Base-by-base conservation (phyloP, 73 alveolate species). In the Paramecium biaurelia region DNA sequence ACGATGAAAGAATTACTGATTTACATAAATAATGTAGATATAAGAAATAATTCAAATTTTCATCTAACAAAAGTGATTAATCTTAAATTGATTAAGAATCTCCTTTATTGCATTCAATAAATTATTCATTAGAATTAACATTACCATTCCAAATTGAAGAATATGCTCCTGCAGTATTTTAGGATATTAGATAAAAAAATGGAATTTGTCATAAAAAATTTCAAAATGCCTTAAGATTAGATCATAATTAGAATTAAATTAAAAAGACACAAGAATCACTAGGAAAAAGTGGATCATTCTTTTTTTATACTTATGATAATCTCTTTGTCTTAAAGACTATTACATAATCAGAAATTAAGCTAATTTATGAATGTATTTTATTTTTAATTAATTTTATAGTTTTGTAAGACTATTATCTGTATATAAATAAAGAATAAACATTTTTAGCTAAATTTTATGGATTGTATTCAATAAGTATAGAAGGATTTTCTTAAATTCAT, bases 201-300 rank as follows among this genome's bases (percentile, higher is more conserved):
- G 70, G 76, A 6, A 79, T 79, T 14, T 28, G 18, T 9, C n/a
- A 79, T 6, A 30, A 26, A 8, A 0, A 9, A 24, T 47, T 79
- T 43, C 1, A 79, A 6, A 24, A 79, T 37, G 43, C 90, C 5
- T 41, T 79, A 21, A 79, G 90, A 12, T 23, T 79, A 43, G 90
- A 79, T 43, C 6, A 24, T 9, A 79, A 79, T 47, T 24, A 79
- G 10, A 14, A n/a, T 30, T 12, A 79, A 43, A 79, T 79, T 5
- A 18, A 42, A 45, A 41, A 79, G n/a, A 79, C 90, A 26, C 47
- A 79, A 79, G 90, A 79, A 47, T 79, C 90, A 7, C 5, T 79
- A 26, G 90, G 90, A n/a, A 79, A 45, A 47, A 79, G 90, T 45
- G 90, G 90, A 43, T 11, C 63, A 38, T 79, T 79, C 28, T 79